Conservation (phyloP, 2,329 filamentous ascomycete genomes). For the Colletotrichum zoysiae region DNA sequence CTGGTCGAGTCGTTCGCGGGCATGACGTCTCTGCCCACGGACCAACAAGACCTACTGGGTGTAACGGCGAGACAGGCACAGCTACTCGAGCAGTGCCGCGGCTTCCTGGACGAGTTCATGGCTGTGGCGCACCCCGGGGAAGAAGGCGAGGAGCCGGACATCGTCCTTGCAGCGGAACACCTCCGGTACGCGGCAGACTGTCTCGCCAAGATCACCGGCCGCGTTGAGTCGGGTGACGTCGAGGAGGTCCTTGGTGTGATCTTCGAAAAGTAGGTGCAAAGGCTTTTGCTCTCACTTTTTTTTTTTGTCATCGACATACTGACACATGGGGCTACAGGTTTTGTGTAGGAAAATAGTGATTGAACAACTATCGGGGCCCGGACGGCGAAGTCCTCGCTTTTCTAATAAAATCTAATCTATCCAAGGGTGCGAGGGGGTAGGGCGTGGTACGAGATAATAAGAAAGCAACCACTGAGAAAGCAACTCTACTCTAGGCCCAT, state of each 20-base stretch:
- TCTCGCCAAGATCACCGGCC: constrained; percentile 89
- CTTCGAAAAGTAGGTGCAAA: constrained; percentile 86
- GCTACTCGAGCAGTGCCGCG: constrained; percentile 80
- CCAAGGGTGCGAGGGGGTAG: background rate
- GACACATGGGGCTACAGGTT: constrained; percentile 55
- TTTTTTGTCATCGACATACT: constrained; percentile 25
- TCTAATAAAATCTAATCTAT: constrained; percentile 32
- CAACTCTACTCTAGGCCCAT: constrained; percentile 1
- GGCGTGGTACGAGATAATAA: background rate
- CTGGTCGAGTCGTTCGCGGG: constrained; percentile 76
- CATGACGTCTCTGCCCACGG: constrained; percentile 78
- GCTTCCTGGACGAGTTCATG: constrained; percentile 80
- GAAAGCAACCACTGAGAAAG: background rate
- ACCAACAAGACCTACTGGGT: constrained; percentile 86
- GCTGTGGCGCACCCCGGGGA: constrained; percentile 60
- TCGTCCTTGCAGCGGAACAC: constrained; percentile 91
- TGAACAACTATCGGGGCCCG: constrained; percentile 7
- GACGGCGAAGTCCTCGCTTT: constrained; percentile 31
- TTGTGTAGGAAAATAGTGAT: constrained; percentile 65
- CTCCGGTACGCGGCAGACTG: constrained; percentile 83
- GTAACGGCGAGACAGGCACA: constrained; percentile 91
- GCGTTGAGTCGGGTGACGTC: constrained; percentile 87
- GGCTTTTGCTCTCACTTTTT: background rate
- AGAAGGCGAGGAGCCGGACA: constrained; percentile 72
- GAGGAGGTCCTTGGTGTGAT: constrained; percentile 97